Conservation (phyloP, 192 early-diverging fungal species). For the Coemansia reversa region DNA sequence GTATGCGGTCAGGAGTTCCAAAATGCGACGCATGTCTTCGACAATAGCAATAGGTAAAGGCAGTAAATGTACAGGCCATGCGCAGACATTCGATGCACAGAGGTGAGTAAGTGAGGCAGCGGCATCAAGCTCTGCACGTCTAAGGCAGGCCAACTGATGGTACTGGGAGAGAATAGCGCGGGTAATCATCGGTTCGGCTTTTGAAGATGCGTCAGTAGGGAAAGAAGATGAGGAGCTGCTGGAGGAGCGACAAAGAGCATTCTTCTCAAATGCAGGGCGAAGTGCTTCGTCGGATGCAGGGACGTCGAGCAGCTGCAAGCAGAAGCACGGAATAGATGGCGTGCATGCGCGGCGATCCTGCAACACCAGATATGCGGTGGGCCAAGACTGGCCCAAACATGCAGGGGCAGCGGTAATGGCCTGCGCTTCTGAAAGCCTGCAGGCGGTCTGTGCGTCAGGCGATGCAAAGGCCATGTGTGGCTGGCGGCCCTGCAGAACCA, state of each 20-base stretch:
- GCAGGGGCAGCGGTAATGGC: background rate
- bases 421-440: background rate
- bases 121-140: constrained; percentile 29
- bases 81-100: background rate
- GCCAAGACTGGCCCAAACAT: background rate
- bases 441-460: background rate
- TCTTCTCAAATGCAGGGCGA: background rate
- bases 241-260: background rate
- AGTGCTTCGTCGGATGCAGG: background rate
- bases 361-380: constrained; percentile 46
- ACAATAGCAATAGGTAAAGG: constrained; percentile 40
- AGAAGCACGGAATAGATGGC: constrained; percentile 23
- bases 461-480: constrained; percentile 21
- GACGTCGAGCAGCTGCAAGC: constrained; percentile 41
- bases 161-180: constrained; percentile 42
- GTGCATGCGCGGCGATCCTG: constrained; percentile 13
- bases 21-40: constrained; percentile 19
- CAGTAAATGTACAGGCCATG: constrained; percentile 27
- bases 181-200: background rate
- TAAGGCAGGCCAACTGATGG: constrained; percentile 41
- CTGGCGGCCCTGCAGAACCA: constrained; percentile 45
- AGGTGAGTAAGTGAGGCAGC: background rate
- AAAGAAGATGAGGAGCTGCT: background rate
- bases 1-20: constrained; percentile 7
- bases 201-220: background rate